Conservation (phyloP, 306 rosid species). For the Quercus variabilis region DNA sequence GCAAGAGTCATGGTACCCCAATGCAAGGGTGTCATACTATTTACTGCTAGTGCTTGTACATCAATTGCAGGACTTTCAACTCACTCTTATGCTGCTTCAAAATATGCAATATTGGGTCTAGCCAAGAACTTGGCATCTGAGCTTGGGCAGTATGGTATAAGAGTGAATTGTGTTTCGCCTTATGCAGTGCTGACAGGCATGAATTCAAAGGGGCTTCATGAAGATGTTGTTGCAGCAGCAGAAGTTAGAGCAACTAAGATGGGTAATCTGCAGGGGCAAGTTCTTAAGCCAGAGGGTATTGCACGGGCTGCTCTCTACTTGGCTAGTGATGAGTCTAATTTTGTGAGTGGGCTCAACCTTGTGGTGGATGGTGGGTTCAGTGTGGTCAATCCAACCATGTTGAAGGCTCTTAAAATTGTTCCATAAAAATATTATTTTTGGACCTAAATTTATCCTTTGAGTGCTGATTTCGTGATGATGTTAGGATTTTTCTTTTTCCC, state of each 20-base stretch:
- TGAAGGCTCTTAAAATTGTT: not conserved
- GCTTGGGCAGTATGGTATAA: not conserved
- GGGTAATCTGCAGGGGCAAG: not conserved
- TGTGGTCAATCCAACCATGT: not conserved
- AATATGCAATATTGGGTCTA: not conserved
- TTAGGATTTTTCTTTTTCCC: not conserved
- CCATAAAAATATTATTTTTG: not conserved
- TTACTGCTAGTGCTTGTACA: not conserved
- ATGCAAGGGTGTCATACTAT: not conserved
- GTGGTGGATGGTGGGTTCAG: constrained; percentile 24
- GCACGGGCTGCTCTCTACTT: constrained; percentile 5
- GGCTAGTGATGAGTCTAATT: constrained; percentile 24
- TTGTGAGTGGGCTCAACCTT: constrained; percentile 21
- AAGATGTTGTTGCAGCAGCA: not conserved
- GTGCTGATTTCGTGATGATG: not conserved
- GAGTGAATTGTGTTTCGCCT: not conserved
- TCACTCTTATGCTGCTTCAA: not conserved
- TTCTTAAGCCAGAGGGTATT: not conserved
- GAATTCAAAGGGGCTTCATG: not conserved
- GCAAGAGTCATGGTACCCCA: not conserved
- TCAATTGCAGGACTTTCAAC: not conserved
- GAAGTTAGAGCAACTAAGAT: not conserved
- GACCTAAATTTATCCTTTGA: not conserved
- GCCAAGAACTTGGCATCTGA: not conserved
- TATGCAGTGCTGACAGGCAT: not conserved